These are phyloP conservation scores for Venustampulla echinocandica DNA, from an alignment of 495 filamentous ascomycete species.

Conservation along the genomic window DNA sequence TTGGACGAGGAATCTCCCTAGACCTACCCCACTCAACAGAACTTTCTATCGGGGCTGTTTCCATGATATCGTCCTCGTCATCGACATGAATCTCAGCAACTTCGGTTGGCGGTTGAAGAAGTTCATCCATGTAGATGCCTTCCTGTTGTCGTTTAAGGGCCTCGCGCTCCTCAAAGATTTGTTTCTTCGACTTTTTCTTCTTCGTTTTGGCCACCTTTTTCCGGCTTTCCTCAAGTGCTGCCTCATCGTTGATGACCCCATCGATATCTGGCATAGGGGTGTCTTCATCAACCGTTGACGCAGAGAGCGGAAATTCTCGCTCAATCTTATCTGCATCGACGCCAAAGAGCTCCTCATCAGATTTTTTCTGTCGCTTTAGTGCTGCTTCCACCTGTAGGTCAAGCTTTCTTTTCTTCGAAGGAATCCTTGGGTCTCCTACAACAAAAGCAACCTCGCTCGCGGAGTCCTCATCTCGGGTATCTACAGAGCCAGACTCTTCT, in stretches of 20 bases:
- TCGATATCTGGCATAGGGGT: constrained; percentile 31
- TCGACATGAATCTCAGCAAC: constrained; percentile 18
- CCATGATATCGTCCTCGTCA: constrained; percentile 19
- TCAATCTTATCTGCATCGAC: constrained; percentile 46
- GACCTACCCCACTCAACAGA: constrained; percentile 24
- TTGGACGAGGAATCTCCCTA: constrained; percentile 32
- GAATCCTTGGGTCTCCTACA: constrained; percentile 30
- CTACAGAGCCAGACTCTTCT: constrained; percentile 25
- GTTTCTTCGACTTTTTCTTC: constrained; percentile 67
- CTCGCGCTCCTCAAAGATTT: constrained; percentile 60
- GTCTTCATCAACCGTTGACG: constrained; percentile 28
- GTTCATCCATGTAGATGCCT: constrained; percentile 31
- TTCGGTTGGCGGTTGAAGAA: constrained; percentile 20
- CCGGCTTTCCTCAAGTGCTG: constrained; percentile 33
- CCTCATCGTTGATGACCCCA: constrained; percentile 32
- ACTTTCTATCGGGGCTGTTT: constrained; percentile 18
- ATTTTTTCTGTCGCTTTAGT: constrained; percentile 51
- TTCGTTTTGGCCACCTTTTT: constrained; percentile 35
- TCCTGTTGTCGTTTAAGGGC: constrained; percentile 42
- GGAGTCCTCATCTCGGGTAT: constrained; percentile 42
- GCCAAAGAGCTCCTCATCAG: constrained; percentile 71
- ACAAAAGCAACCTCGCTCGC: constrained; percentile 47
- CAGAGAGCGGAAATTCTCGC: constrained; percentile 33
- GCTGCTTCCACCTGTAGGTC: constrained; percentile 48
- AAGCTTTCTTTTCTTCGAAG: constrained; percentile 63